Base-by-base conservation (phyloP, 2,329 filamentous ascomycete species). In the Rasamsonia emersonii region DNA sequence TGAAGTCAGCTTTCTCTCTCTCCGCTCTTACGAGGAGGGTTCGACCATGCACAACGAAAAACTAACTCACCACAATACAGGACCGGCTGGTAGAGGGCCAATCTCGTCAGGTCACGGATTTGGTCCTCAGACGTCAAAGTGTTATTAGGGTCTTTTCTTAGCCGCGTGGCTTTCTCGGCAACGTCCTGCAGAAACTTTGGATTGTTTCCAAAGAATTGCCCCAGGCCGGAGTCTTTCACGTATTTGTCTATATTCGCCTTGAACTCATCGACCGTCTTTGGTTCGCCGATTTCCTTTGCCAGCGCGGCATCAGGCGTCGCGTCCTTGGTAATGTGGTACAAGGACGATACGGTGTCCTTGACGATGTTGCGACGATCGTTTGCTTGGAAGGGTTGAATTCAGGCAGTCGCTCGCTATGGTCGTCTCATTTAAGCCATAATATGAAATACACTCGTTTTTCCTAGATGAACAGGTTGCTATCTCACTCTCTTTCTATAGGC, bases 41-140 rank as follows among this genome's bases (percentile, higher is more conserved):
- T n/a, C n/a, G n/a, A n/a, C n/a, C n/a, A n/a, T n/a, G n/a, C n/a
- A n/a, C n/a, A n/a, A n/a, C n/a, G n/a, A n/a, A n/a, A n/a, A 4
- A 3, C 4, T 14, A 17, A 32, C 30, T 25, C 9, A 32, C 30
- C 30, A 26, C 20, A 26, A 10, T 32, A 32, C 15, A 32, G 9
- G 17, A 32, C 21, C 14, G 20, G 30, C 15, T 32, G 20, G 15
- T 32, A 25, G 20, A 23, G 20, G 8, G 20, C 14, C 14, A 29
- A 10, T 29, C n/a, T 29, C 3, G 17, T 18, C 4, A 29, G 9
- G 8, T 18, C 18, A 8, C 18, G 11, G 4, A 29, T 18, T 11
- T 29, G n/a, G 8, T 29, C 27, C 17, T 13, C 13, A 13, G n/a
- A n/a, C 8, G 11, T 29, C 8, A 29, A 18, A 8, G 27, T 16